Evolutionary conservation across 192 early-diverging fungal genomes (phyloP), one percentile per base, ranked within the genome.

Genomic region (Spizellomyces sp.): DNA sequence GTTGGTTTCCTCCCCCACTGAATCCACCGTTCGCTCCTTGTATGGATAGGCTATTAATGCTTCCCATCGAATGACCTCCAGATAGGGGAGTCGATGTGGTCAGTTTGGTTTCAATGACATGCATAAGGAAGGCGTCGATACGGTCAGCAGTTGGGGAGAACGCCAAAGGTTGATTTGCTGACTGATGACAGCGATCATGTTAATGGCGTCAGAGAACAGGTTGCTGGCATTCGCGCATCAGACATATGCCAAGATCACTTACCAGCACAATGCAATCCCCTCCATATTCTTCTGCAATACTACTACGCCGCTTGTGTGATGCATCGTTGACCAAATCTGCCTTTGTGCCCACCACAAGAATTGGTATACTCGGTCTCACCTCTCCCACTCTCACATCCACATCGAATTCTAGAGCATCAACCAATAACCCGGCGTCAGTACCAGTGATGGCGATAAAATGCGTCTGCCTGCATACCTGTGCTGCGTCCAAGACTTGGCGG

Each of bases 281-380:
- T 6, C 63, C 62, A 45, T 70, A 75, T 42, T 75, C 74, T 41
- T 75, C 74, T 10, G 74, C 66, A 17, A 75, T 45, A 48, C 69
- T 75, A 4, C 22, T 66, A 19, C 64, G 48, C 54, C 60, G 60
- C 42, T 61, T 44, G n/a, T 21, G 10, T 14, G 19, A 6, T 10
- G 41, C 41, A 52, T 58, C 67, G 6, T n/a, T 12, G 2, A 47
- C 43, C 42, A 74, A 22, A 57, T 77, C 76, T 12, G 62, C n/a
- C 45, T 77, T 77, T 8, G 76, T 77, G 5, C 76, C 76, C 17
- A 77, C 76, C n/a, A 74, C 62, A 52, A 77, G 46, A 17, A 77
- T 52, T 19, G 76, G 76, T 10, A 77, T 44, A 4, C 27, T 36
- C 42, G 66, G 64, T n/a, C 48, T 15, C 5, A 54, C n/a, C 22